Base-by-base conservation (phyloP, 208 protist species). In the Phytomonas sp. region DNA sequence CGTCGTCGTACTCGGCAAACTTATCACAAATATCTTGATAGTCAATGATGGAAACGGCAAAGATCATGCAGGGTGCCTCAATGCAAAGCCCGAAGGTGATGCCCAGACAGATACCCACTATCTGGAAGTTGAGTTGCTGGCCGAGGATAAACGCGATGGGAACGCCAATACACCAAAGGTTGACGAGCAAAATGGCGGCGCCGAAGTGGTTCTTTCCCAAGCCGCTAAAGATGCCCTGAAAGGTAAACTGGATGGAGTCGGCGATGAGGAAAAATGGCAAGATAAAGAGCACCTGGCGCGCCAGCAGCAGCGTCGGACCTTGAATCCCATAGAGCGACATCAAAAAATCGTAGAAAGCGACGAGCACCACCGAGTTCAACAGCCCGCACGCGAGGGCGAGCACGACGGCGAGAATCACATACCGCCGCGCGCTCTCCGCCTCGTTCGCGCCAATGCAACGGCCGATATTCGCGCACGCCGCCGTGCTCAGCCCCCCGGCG, bases 181-280 rank as follows among this genome's bases (percentile, higher is more conserved):
- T 82, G n/a, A 78, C 77, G 1, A 94, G 73, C 26, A 94, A 75
- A 67, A 92, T 91, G 17, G 84, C 70, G 3, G 89, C 89, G 28
- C 89, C 89, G 13, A 89, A 51, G 73, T 92, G 74, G 76, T 92
- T 94, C 75, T 89, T 85, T 43, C 85, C 85, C 34, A 91, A 69
- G 15, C 85, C 89, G 74, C 86, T 92, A 75, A 94, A 94, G 51
- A 94, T 91, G 65, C 89, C 89, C 69, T 94, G 89, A 68, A 89
- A 92, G 60, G 81, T 78, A 64, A 92, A 94, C 74, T 94, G 89
- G 63, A 94, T 83, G 6, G 82, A 73, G 68, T 94, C 89, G 62
- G 74, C 67, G 11, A 91, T 83, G 76, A 92, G 89, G 61, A 94
- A 86, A 62, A 89, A 75, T 20, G 89, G 86, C 1, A 94, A 64